Evolutionary conservation across 2,329 filamentous ascomycete genomes (phyloP).

Genomic region (Aurifilum marmelostoma): DNA sequence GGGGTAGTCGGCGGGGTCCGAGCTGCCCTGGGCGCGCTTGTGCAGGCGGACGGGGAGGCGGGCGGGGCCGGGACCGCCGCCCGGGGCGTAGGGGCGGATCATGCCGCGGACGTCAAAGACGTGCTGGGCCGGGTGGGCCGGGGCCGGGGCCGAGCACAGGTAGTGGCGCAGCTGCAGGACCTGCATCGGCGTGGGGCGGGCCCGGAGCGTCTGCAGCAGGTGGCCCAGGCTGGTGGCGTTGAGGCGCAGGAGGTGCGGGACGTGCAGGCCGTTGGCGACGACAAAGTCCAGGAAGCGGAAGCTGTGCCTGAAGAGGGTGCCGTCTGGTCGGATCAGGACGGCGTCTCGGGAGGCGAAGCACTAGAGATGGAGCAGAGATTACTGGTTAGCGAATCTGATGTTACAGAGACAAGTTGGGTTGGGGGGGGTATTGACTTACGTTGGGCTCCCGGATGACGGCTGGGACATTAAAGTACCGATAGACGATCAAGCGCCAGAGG

Average conservation of each 20-base stretch:
- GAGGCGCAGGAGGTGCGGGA: neutral
- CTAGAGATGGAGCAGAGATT: neutral
- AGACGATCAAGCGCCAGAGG: conserved; percentile 1
- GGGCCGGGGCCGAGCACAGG: neutral
- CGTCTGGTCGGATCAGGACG: neutral
- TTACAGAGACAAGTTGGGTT: too few species aligned
- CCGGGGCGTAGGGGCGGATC: neutral
- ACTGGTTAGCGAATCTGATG: neutral
- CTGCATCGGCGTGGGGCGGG: neutral
- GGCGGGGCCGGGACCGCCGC: neutral
- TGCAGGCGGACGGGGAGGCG: neutral
- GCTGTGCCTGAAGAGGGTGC: neutral
- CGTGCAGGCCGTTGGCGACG: too few species aligned
- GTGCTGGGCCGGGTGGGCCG: neutral
- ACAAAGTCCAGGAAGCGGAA: neutral
- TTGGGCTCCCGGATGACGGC: neutral
- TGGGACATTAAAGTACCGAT: neutral
- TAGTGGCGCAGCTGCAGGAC: neutral
- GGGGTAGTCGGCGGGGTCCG: neutral
- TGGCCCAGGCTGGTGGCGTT: conserved; percentile 2
- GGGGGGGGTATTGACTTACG: neutral
- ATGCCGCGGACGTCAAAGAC: neutral
- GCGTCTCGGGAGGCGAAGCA: neutral
- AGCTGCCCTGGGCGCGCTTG: neutral
- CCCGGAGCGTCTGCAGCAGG: neutral